Evolutionary conservation across 495 filamentous ascomycete genomes (phyloP), one percentile per base, ranked within the genome.

Genomic region (Xylaria nigripes): DNA sequence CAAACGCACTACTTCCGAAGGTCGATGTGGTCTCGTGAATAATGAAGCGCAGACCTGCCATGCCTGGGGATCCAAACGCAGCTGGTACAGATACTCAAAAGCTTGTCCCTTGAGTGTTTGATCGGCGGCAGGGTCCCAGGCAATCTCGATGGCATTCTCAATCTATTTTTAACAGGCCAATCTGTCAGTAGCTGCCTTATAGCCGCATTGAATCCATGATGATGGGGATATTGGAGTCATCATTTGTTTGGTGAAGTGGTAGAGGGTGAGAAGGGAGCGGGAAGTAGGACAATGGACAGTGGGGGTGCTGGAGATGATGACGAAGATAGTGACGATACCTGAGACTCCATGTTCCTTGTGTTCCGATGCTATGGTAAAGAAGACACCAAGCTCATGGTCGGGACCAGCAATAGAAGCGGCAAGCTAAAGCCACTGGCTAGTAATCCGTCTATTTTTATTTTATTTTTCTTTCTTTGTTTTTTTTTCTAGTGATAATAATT

Each of bases 61-160:
- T 68, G 82, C 89, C 56, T 84, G 78, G 48, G 86, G 79, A 61
- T 95, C 82, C 61, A 81, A 69, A 38, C 88, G 83, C 57, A 96
- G 75, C 64, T 86, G 87, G 69, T 86, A 86, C 34, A 95, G 76
- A 69, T 87, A 95, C 18, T 93, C 85, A 69, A 89, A 89, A 50
- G 91, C 91, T 77, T 95, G 90, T 29, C 72, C 69, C 68, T 91
- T 90, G 60, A 95, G 81, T 56, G 77, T 71, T 63, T 81, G 81
- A 72, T 88, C 79, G 51, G 88, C 81, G 56, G 75, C 68, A 58
- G 87, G 84, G 70, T 92, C 83, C 76, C 79, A 88, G 72, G 86
- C 87, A 75, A 95, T 89, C 68, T 93, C 80, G 73, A 96, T 91
- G 69, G 90, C 90, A 70, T 86, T 89, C 70, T 90, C 85, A 70